Evolutionary conservation across 2,329 filamentous ascomycete genomes (phyloP), one percentile per base, ranked within the genome.

Genomic region (Metarhizium rileyi): DNA sequence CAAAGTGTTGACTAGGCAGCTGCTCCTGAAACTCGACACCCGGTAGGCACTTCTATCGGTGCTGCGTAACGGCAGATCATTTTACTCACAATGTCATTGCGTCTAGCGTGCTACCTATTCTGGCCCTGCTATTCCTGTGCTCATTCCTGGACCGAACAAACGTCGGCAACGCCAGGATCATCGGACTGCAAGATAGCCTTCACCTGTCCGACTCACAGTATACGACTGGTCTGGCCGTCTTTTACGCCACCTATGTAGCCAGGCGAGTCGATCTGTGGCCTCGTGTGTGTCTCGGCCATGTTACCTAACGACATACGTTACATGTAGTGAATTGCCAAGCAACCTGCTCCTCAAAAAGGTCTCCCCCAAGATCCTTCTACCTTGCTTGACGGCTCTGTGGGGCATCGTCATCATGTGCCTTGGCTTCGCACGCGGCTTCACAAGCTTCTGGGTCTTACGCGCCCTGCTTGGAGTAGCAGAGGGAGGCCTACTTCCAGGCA

Each of bases 71-170:
- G 14, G 22, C 43, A 23, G 40, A 46, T 6, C 28, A 20, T 28
- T 51, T 52, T 36, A 52, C 40, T 26, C 7, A n/a, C 9, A 8
- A 12, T 28, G 8, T 9, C 30, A 12, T 26, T 10, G 14, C 35
- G 22, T 35, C 5, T 50, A 83, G 79, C 45, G 76, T 85, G 25
- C 67, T 85, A 6, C 81, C 82, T 0, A 65, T 82, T 6, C 71
- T 87, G n/a, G 75, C 80, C 0, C 58, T 85, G 0, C 67, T 86
- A 1, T 84, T 84, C 56, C 70, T 86, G 9, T 84, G 79, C 65
- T 84, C 81, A 1, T 76, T 76, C 52, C 69, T 77, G 46, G 84
- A 87, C 63, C 75, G 84, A 40, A 85, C 83, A n/a, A 87, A 87
- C 60, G 80, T 87, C 35, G 84, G 83, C 35, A 86, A 87, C 58